These are phyloP conservation scores for Leucocoprinus birnbaumii DNA, from an alignment of 768 basidiomycete genomes.

Conservation along the genomic window DNA sequence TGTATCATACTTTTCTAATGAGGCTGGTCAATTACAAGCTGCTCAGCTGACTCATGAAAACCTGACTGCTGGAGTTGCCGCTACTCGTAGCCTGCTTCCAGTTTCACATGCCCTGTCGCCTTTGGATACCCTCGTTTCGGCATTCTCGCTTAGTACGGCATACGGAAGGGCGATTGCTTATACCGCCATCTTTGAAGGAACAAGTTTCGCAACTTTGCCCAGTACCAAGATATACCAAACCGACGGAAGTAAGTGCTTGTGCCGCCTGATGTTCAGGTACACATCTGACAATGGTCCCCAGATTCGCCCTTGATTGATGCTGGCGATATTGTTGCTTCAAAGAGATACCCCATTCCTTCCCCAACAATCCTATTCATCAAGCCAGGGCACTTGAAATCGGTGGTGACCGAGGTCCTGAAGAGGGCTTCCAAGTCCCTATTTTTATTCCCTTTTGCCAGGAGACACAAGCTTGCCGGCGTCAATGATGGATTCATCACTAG, in stretches of 20 bases:
- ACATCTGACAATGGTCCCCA: background rate
- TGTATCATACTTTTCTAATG: constrained; percentile 57
- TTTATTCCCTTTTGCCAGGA: constrained; percentile 62
- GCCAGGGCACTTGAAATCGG: constrained; percentile 55
- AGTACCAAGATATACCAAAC: constrained; percentile 50
- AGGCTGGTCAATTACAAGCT: constrained; percentile 52
- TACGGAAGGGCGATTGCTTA: constrained; percentile 82
- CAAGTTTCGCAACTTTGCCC: constrained; percentile 65
- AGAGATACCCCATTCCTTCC: constrained; percentile 57
- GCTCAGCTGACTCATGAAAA: constrained; percentile 80
- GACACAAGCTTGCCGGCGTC: constrained; percentile 73
- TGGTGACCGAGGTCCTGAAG: constrained; percentile 51
- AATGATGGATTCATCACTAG: constrained; percentile 73
- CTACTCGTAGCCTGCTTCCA: constrained; percentile 73
- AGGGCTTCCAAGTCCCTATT: constrained; percentile 52
- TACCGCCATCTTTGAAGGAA: constrained; percentile 72
- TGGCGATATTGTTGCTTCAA: constrained; percentile 44
- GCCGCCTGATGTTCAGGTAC: background rate
- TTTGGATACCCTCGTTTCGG: constrained; percentile 77
- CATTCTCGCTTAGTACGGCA: constrained; percentile 68
- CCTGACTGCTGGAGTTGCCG: constrained; percentile 86
- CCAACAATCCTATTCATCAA: constrained; percentile 80
- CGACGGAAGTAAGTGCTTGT: constrained; percentile 36
- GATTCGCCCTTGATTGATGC: constrained; percentile 26
- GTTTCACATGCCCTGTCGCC: constrained; percentile 62